Evolutionary conservation across 2,329 filamentous ascomycete genomes (phyloP), one percentile per base, ranked within the genome.

Genomic region (Fusarium concolor): DNA sequence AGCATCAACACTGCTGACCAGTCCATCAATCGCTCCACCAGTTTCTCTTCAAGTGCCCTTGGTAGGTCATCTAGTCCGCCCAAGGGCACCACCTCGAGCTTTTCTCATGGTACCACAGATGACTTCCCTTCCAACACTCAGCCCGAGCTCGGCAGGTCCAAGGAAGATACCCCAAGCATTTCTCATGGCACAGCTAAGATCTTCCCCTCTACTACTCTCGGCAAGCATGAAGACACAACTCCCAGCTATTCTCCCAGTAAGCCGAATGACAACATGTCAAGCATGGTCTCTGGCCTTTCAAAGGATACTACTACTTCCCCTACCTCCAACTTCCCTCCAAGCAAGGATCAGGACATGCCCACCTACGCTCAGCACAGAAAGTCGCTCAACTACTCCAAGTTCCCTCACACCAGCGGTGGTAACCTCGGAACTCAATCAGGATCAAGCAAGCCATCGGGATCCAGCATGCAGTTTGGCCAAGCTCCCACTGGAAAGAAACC

Each of bases 301-400:
- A 50, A 50, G 3, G 46, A 50, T 1, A 50, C 17, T 15, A 20
- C 24, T 3, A 7, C 5, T 51, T 41, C 2, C 18, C 55, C 0
- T 18, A 24, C 11, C 15, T 56, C 59, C 11, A 33, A 20, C 8
- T 28, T 44, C 3, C 28, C 44, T 22, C 44, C 46, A 10, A 42
- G 17, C 10, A 51, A 33, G 2, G 26, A 58, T 6, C 20, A 52
- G 5, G 28, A 41, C 1, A 51, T 60, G 28, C 45, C 58, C 2
- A 31, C 10, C 10, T 62, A 37, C 6, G 39, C 45, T 5, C 58
- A 62, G 3, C 10, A 45, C 22, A 10, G 28, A n/a, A 37, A 38
- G 15, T 45, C 35, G 0, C 3, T 58, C 18, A 62, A 61, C 24
- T 61, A 60, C 10, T 61, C 58, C 17, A 28, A 61, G 18, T 61